These are phyloP conservation scores for Lolium multiflorum DNA, from an alignment of 176 grass and related monocot species.

Conservation along the genomic window DNA sequence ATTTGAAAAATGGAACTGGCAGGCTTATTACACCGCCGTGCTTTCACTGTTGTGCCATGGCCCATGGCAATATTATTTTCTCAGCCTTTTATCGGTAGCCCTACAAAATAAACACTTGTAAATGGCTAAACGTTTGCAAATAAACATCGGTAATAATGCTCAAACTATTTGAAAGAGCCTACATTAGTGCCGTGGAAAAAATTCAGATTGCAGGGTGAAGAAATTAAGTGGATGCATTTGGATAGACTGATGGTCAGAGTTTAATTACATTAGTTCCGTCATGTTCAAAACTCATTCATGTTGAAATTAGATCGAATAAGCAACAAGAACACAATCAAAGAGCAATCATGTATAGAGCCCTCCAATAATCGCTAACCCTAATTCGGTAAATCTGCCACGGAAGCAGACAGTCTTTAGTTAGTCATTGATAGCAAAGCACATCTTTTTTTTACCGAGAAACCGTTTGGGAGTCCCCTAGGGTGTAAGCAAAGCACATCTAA, in stretches of 20 bases:
- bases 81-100: not conserved
- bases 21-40: not conserved
- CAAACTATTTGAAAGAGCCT: not conserved
- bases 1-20: not conserved
- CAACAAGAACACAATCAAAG: not conserved
- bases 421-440: conserved; percentile 17
- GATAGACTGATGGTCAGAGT: not conserved
- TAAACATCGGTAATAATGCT: not conserved
- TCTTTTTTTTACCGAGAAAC: too few species aligned
- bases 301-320: not conserved
- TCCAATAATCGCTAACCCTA: not conserved
- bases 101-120: not conserved
- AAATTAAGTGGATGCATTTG: not conserved
- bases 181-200: not conserved
- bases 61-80: not conserved
- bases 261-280: not conserved
- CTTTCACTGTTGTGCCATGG: not conserved
- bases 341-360: not conserved
- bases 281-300: not conserved
- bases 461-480: too few species aligned
- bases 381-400: not conserved
- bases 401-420: not conserved
- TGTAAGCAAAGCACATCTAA: too few species aligned
- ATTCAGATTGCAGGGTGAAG: not conserved
- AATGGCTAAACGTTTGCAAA: not conserved